Evolutionary conservation across 768 basidiomycete genomes (phyloP).

Genomic region (Mycena rosella): DNA sequence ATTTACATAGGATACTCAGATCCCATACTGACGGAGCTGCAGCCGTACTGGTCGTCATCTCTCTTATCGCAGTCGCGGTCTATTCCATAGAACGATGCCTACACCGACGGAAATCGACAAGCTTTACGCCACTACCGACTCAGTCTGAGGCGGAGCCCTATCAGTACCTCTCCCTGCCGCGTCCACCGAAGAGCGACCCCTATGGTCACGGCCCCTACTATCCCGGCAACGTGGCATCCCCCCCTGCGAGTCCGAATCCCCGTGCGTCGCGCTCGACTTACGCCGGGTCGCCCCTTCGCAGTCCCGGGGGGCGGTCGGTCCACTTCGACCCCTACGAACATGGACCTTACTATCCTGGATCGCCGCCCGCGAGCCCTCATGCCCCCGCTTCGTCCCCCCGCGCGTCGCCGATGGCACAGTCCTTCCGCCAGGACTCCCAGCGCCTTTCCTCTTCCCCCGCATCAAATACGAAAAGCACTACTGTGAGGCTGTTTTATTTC

Average conservation of each 20-base stretch:
- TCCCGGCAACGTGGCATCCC: not conserved
- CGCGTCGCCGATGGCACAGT: not conserved
- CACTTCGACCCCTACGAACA: conserved; percentile 13
- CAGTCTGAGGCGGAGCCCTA: conserved; percentile 10
- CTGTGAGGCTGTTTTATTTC: not conserved
- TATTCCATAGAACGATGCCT: conserved; percentile 22
- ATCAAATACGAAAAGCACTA: not conserved
- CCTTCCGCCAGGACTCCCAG: not conserved
- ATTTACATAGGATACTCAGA: not conserved
- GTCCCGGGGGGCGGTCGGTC: not conserved
- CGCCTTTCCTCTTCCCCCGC: not conserved
- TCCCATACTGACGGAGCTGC: not conserved
- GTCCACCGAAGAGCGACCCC: not conserved
- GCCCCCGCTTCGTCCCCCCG: not conserved
- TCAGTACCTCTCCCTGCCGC: conserved; percentile 19
- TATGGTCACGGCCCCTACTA: conserved; percentile 15
- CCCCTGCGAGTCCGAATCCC: not conserved
- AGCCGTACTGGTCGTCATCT: conserved; percentile 21
- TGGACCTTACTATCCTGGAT: conserved; percentile 16
- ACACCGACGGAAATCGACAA: not conserved
- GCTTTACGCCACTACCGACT: conserved; percentile 8
- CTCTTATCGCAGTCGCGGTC: conserved; percentile 13
- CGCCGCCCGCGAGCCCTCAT: not conserved
- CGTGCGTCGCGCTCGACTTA: not conserved
- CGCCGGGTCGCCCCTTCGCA: not conserved